Conservation (phyloP, 192 early-diverging fungal species). For the Backusella mclennaniae region DNA sequence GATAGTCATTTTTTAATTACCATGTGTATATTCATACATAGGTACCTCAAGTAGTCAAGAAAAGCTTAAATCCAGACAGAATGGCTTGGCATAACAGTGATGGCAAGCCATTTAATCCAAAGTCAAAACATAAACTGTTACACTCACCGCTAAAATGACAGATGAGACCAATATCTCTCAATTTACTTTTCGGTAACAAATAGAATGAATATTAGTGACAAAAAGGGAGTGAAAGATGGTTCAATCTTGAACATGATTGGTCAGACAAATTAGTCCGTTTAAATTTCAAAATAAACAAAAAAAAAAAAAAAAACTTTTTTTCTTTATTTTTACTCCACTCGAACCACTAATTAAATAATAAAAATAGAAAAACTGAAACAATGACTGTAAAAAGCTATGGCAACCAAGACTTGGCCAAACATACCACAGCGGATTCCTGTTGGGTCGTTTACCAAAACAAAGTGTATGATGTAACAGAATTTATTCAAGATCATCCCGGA, state of each 20-base stretch:
- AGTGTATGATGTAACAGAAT: slow-evolving; percentile 87
- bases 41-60: not conserved
- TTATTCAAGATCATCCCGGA: slow-evolving; percentile 90
- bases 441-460: slow-evolving; percentile 83
- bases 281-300: not conserved
- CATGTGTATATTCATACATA: not conserved
- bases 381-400: slow-evolving; percentile 4
- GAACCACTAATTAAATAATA: not conserved
- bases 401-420: slow-evolving; percentile 48
- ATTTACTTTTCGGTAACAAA: not conserved
- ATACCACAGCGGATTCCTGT: slow-evolving; percentile 67
- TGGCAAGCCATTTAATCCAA: not conserved
- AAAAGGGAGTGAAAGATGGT: not conserved
- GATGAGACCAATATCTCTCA: not conserved
- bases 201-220: not conserved
- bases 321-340: not conserved
- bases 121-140: not conserved
- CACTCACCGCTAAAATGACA: not conserved
- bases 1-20: too few relatives aligned
- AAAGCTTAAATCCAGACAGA: not conserved
- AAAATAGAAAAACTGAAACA: not conserved
- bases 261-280: not conserved
- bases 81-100: not conserved
- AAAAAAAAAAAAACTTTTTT: not conserved
- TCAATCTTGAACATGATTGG: not conserved